Percentiles rank a stretch among this genome's conserved stretches.
These are phyloP conservation scores for Glycine tomentella DNA, from an alignment of 306 rosid genomes.

Conservation along the genomic window DNA sequence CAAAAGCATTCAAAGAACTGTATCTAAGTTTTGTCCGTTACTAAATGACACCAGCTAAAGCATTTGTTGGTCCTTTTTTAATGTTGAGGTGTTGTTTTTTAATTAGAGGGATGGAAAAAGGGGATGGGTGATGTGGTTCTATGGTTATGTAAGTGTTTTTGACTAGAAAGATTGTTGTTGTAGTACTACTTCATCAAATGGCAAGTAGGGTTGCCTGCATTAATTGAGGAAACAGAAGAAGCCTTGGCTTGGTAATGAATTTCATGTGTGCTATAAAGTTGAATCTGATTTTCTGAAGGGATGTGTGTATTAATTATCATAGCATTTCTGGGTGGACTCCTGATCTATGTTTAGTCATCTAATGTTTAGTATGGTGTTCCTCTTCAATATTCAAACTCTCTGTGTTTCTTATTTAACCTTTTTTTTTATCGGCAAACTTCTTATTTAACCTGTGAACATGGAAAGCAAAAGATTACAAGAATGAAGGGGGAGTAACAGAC, in stretches of 20 bases:
- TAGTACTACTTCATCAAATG: slow-evolving; percentile 4
- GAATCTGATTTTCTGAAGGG: slow-evolving; percentile 2
- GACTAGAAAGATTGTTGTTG: not conserved
- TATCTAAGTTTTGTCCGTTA: not conserved
- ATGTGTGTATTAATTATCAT: slow-evolving; percentile 10
- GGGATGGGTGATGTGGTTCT: not conserved
- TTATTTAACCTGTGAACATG: not conserved
- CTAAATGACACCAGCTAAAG: not conserved
- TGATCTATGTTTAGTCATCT: not conserved
- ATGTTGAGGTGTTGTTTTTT: not conserved
- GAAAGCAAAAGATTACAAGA: not conserved
- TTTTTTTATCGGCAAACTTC: not conserved
- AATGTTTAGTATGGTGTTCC: not conserved
- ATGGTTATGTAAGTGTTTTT: not conserved
- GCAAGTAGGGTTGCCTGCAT: slow-evolving; percentile 30
- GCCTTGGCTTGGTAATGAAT: not conserved
- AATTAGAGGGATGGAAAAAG: not conserved
- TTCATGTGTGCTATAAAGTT: slow-evolving; percentile 1
- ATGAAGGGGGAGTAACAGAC: not conserved
- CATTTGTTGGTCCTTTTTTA: not conserved
- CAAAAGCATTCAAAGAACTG: not conserved
- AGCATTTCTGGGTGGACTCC: not conserved
- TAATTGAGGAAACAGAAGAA: slow-evolving; percentile 15
- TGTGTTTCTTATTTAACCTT: not conserved
- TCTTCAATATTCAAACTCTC: not conserved